Evolutionary conservation across 192 early-diverging fungal species (phyloP), one percentile per base, ranked within the genome.

Genomic region (Coemansia sp.): DNA sequence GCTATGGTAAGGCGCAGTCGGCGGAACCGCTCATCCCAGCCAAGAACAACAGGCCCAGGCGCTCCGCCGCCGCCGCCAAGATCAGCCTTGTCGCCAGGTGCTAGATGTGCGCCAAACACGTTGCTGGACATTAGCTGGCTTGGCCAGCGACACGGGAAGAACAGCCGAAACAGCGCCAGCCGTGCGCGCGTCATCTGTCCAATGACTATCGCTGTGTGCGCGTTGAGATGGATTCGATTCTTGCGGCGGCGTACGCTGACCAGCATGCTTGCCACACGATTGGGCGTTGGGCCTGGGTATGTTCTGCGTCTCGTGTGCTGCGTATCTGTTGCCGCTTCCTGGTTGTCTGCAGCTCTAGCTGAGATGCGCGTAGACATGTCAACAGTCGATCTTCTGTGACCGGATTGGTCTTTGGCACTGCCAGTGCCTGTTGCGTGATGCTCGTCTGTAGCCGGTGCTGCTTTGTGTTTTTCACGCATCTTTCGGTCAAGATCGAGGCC

Each of bases 71-170:
- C 79, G 55, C 78, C 78, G 63, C 78, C 78, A 18, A 66, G 66
- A 46, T 82, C 80, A 11, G 49, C 36, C 19, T 51, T 49, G 9
- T 71, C 61, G 59, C 56, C 12, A 16, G 52, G 41, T 4, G 37
- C 16, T 16, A 41, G 37, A 16, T 37, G 37, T 10, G 61, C 56
- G 18, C 72, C 69, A 54, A 66, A 67, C 67, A 58, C 22, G 56
- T 60, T 68, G 45, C 41, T 67, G 12, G 78, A 32, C 78, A 74
- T 75, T 41, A 83, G 71, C 76, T 83, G 81, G 72, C 73, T 78
- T 15, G 81, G 81, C 76, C 81, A 78, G 21, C 81, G 68, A 61
- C 81, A 75, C 8, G 81, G 81, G 65, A 83, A 83, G 51, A 83
- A 83, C 67, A 78, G 67, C 4, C 81, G 72, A 67, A 75, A 78